Evolutionary conservation across 2,329 filamentous ascomycete genomes (phyloP).

Genomic region (Fusarium sp.): DNA sequence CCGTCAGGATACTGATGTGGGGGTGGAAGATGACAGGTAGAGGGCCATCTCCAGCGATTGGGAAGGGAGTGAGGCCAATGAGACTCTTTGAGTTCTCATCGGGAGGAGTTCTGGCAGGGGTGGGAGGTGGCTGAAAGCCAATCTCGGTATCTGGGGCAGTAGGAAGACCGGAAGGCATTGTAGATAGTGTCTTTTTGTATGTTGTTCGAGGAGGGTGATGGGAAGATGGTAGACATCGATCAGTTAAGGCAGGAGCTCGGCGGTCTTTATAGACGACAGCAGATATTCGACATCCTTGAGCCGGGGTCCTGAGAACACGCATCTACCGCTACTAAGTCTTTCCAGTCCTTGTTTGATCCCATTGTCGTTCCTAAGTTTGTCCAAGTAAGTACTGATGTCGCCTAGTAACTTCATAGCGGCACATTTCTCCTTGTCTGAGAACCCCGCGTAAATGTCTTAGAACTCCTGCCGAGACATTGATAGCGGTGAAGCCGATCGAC

Average conservation of each 20-base stretch:
- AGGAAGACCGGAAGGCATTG: conserved; percentile 21
- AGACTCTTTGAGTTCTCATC: conserved; percentile 1
- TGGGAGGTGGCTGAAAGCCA: conserved; percentile 16
- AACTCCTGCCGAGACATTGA: not conserved
- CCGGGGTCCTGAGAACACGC: not conserved
- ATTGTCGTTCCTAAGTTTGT: too few species aligned
- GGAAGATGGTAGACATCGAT: not conserved
- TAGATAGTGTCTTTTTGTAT: not conserved
- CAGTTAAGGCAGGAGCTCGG: accelerated
- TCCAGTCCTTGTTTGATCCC: not conserved
- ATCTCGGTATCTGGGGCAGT: conserved; percentile 7
- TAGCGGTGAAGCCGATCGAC: not conserved
- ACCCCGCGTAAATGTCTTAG: not conserved
- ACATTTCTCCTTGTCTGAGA: not conserved
- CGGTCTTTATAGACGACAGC: not conserved
- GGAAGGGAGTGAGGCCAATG: not conserved
- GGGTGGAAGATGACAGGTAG: not conserved
- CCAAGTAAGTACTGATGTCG: too few species aligned
- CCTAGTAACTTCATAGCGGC: not conserved
- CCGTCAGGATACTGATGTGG: not conserved
- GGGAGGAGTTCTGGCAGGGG: not conserved
- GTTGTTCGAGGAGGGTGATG: not conserved
- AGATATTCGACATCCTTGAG: not conserved
- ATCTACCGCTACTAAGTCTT: not conserved
- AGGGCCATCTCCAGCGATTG: not conserved